Evolutionary conservation across 2,329 filamentous ascomycete genomes (phyloP).

Genomic region (Pseudogymnoascus pannorum): DNA sequence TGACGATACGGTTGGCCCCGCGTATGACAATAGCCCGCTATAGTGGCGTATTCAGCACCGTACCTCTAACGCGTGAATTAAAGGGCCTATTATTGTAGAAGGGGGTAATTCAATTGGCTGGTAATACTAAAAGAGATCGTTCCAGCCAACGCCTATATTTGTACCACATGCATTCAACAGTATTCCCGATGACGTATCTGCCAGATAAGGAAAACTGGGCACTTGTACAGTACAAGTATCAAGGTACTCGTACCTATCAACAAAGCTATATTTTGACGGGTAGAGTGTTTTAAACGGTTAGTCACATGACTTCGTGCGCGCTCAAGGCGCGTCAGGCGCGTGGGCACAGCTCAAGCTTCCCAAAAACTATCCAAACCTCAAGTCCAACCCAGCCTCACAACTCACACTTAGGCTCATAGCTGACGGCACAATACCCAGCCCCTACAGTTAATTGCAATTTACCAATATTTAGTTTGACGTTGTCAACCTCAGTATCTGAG

Average conservation of each 20-base stretch:
- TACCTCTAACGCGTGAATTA: neutral
- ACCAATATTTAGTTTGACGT: neutral
- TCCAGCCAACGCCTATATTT: conserved; percentile 1
- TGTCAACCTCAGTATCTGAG: neutral
- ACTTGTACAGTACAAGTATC: neutral
- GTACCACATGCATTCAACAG: conserved; percentile 2
- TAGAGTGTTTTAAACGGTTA: neutral
- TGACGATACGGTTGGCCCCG: neutral
- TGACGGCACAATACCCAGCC: neutral
- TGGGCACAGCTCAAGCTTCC: neutral
- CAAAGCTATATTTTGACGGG: neutral
- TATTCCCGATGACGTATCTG: neutral
- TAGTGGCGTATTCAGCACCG: neutral
- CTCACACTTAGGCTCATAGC: neutral
- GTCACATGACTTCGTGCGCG: neutral
- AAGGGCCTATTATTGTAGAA: neutral
- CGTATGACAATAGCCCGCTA: conserved; percentile 1
- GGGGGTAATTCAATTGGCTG: neutral
- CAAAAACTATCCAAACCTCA: neutral
- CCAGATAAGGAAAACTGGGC: conserved; percentile 5
- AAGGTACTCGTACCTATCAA: too few species aligned
- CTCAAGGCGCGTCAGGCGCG: neutral
- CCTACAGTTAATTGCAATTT: neutral
- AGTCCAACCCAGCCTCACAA: neutral
- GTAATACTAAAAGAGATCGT: neutral